Evolutionary conservation across 2,329 filamentous ascomycete species (phyloP), one percentile per base, ranked within the genome.

Genomic region (Ophiostoma ips): DNA sequence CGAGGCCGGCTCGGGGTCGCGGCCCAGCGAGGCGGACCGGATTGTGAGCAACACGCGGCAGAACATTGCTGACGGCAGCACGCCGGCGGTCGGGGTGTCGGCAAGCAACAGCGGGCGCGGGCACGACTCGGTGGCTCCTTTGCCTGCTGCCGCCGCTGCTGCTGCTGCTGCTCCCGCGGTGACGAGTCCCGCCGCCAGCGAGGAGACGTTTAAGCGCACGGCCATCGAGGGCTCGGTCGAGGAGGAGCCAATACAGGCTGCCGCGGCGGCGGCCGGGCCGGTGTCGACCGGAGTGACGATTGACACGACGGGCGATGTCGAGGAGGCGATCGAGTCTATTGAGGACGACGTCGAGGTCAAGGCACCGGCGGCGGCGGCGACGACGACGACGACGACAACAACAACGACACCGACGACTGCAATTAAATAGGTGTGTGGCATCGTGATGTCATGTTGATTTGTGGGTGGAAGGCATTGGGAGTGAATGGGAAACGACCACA

Each of bases 41-140:
- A 79, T 81, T 52, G 68, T 81, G 41, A 69, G 62, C 52, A 71
- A 75, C 18, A 75, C 73, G 10, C 77, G 72, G 60, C 72, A 79
- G 55, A 79, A 76, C 58, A 77, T 79, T 54, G 70, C 73, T 16
- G 73, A 78, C 48, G 74, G 75, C 35, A 71, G 66, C 18, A 60
- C 68, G 1, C 68, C 72, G 2, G 70, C 71, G 1, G 61, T 79
- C 3, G 77, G 77, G 6, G 67, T 81, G n/a, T 80, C 76, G 36
- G 76, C 75, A 21, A 78, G 73, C 62, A 81, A 79, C 59, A 75
- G 70, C 52, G 77, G 77, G 5, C 71, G 69, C 18, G 76, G 76
- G 5, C 71, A 75, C 51, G 77, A 80, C 16, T 61, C 65, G 18
- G 60, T 61, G 18, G 11, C 28, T 8, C 12, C 43, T 4, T 4